Base-by-base conservation (phyloP, 148 eudicot species). In the Nepenthes mirabilis region DNA sequence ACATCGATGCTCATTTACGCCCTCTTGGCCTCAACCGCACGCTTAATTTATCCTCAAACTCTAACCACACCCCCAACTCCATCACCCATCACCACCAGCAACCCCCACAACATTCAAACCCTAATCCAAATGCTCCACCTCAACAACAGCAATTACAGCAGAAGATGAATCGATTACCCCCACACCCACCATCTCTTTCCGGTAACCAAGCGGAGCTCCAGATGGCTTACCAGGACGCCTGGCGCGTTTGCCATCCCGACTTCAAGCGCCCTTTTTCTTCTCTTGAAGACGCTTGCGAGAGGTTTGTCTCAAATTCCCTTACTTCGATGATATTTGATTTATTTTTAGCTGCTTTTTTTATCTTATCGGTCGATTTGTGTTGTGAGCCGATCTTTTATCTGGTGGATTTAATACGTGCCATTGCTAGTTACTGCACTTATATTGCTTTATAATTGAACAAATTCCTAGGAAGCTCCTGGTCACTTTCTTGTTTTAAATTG, bases 231-330 rank as follows among this genome's bases (percentile, higher is more conserved):
- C 95, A 91, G 77, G 97, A 91, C 61, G 95, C 95, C 33, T 85
- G 91, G 95, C 80, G 81, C 23, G 95, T 91, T 23, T 91, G 97
- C 14, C 97, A 91, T 64, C 97, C 97, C 1, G 95, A 91, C 56
- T 79, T 77, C 65, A 83, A 83, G 61, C 78, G 83, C n/a, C 93
- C 97, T 43, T 87, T 91, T 64, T 65, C 95, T 43, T 85, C 95
- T 53, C 85, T 91, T 33, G 87, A 91, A 75, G 97, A 91, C 61
- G 97, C 97, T 36, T 91, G 97, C 60, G 95, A 85, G 66, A 87
- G 97, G 97, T 91, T 40, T 40, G 0, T 40, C 45, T 3, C 4
- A 40, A 40, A 3, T 40, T 40, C 8, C 45, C 45, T 40, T 8
- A 40, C 4, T 40, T 8, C 45, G 8, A 0, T 40, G 45, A 0